Evolutionary conservation across 1,284 basidiomycete species (phyloP), one percentile per base, ranked within the genome.

Genomic region (Leccinum subspadiceum): DNA sequence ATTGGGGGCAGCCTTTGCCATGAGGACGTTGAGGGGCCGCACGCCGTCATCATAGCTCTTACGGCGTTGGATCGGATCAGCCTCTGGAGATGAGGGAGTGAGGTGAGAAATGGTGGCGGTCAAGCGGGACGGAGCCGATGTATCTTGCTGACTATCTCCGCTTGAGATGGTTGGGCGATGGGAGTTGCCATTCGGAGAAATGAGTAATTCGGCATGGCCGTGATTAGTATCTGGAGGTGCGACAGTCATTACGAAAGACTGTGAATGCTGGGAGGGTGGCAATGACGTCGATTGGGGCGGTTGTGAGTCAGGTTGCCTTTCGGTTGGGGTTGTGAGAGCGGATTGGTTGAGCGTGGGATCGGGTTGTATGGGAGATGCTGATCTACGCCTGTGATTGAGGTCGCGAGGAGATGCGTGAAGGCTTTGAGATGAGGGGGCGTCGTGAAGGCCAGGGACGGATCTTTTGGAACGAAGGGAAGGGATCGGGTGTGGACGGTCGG

Each of bases 1-100:
- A 58, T 56, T 59, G 15, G 53, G 24, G 46, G 8, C 48, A 59
- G 62, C 67, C 60, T 69, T 76, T 66, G 61, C 67, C 62, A 81
- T 73, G n/a, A 80, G 71, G 29, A 78, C 66, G 64, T 84, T 78
- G 52, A 83, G 73, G 6, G 82, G 81, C 24, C 81, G 79, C 20
- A 82, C 75, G 48, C 84, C 80, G 59, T 84, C 84, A 62, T 89
- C 86, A 61, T 82, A 84, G 65, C 84, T 87, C 65, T 80, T 84
- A 51, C 83, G 77, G 44, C 83, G 78, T 52, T 71, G 76, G 61
- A 74, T 66, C 39, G 50, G 24, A 5, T 22, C 35, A 6, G 50
- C 59, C 29, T 53, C 58, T 51, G 56, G 54, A 4, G 64, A 61
- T 22, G n/a, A 24, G 10, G 73, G 70, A 54, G 56, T 65, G 33